Conservation (phyloP, 1,284 basidiomycete species). For the Ganoderma multipileum region DNA sequence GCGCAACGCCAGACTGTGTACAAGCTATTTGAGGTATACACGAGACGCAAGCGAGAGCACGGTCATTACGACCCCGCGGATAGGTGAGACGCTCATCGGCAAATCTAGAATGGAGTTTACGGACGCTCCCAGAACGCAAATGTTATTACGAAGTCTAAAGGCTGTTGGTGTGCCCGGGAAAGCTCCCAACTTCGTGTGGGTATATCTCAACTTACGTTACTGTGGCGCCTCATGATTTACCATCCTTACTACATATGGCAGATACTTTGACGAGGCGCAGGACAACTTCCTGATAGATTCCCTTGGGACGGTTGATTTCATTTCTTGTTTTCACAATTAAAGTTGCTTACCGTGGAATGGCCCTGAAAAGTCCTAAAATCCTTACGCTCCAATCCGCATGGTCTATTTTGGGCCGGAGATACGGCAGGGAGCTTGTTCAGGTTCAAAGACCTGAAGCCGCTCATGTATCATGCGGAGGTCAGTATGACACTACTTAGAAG, state of each 20-base stretch:
- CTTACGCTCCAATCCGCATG: slow-evolving; percentile 67
- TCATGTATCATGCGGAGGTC: slow-evolving; percentile 70
- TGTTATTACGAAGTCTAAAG: slow-evolving; percentile 51
- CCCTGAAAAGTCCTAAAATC: slow-evolving; percentile 54
- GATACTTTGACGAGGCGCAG: slow-evolving; percentile 79
- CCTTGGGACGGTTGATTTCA: neutral
- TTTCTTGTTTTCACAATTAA: neutral
- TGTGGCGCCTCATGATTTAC: too few species aligned
- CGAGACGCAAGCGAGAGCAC: slow-evolving; percentile 50
- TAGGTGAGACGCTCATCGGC: slow-evolving; percentile 45
- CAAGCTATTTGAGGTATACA: slow-evolving; percentile 47
- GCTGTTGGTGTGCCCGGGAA: slow-evolving; percentile 44
- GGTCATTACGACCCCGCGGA: slow-evolving; percentile 68
- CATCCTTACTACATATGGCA: slow-evolving; percentile 34
- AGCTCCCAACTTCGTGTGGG: slow-evolving; percentile 65
- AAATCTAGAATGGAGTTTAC: neutral
- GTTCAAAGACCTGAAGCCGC: slow-evolving; percentile 75
- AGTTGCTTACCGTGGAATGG: neutral
- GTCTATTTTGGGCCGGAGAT: slow-evolving; percentile 81
- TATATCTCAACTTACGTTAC: too few species aligned
- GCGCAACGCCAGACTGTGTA: slow-evolving; percentile 31
- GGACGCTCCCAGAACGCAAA: slow-evolving; percentile 49
- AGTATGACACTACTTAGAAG: slow-evolving; percentile 1
- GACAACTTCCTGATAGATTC: slow-evolving; percentile 76
- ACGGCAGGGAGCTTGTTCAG: slow-evolving; percentile 79